Conservation (phyloP, 2,329 filamentous ascomycete species). For the Colletotrichum aenigma region DNA sequence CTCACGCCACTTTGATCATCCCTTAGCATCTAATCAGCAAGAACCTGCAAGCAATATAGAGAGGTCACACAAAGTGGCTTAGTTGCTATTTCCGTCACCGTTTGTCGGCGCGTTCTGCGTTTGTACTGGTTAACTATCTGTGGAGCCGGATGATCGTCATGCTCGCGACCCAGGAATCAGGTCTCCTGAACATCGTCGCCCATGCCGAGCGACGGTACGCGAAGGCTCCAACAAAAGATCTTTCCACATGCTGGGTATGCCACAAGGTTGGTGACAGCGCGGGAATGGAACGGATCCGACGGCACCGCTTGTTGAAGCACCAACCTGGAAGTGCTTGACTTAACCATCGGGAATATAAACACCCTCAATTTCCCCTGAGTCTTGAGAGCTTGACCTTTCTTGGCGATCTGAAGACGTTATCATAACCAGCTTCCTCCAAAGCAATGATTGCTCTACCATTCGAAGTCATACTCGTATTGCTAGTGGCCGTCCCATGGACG, state of each 20-base stretch:
- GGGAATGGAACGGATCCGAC: background rate
- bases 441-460: background rate
- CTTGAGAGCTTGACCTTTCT: background rate
- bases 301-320: background rate
- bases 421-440: background rate
- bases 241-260: background rate
- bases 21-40: background rate
- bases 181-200: background rate
- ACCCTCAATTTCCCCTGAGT: background rate
- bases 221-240: background rate
- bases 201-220: constrained; percentile 1
- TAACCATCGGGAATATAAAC: background rate
- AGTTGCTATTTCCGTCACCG: background rate
- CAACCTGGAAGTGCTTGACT: background rate
- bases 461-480: background rate
- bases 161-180: background rate
- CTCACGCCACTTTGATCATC: background rate
- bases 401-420: background rate
- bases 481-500: background rate
- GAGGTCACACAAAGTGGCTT: background rate
- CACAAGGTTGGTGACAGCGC: constrained; percentile 15
- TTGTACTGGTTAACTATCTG: background rate
- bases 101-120: background rate
- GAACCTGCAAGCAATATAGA: background rate
- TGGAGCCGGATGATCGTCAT: background rate